Conservation (phyloP, 23 red algal genomes). For the Gracilaria domingensis region DNA sequence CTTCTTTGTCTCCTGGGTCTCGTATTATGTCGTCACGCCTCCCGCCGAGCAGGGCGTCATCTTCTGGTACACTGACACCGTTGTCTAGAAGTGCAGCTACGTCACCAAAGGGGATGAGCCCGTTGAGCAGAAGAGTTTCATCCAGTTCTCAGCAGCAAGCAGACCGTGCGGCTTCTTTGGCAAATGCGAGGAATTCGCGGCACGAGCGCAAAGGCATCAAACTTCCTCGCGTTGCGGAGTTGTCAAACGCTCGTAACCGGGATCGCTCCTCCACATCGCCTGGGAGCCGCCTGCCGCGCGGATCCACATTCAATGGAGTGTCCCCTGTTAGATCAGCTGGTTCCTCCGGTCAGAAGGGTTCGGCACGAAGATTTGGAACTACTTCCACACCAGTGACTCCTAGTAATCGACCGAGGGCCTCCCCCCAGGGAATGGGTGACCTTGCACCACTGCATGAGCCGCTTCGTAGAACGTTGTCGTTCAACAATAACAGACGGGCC, state of each 20-base stretch:
- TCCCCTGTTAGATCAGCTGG: not conserved
- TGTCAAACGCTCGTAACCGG: constrained; percentile 8
- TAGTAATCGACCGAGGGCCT: constrained; percentile 1
- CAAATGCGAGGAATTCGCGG: not conserved
- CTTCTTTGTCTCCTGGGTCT: constrained; percentile 7
- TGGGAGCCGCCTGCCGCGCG: not conserved
- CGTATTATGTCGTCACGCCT: constrained; percentile 14
- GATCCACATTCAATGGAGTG: constrained; percentile 15
- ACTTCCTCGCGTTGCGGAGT: constrained; percentile 27
- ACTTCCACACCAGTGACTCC: constrained; percentile 14
- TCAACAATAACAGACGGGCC: constrained; percentile 44
- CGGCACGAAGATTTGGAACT: not conserved
- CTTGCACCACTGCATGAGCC: not conserved
- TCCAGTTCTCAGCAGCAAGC: not conserved
- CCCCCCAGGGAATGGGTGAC: constrained; percentile 14
- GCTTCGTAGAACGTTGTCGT: constrained; percentile 20
- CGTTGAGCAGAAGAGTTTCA: not conserved
- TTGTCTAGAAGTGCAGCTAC: constrained; percentile 32
- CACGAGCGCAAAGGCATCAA: constrained; percentile 27
- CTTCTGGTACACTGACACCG: constrained; percentile 16
- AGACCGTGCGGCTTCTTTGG: not conserved
- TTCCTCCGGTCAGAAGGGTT: not conserved
- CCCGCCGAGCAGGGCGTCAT: constrained; percentile 8
- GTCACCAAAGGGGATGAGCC: constrained; percentile 20
- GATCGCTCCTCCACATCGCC: constrained; percentile 9